Base-by-base conservation (phyloP, 2,329 filamentous ascomycete genomes). In the Phaeosphaeriaceae sp. region DNA sequence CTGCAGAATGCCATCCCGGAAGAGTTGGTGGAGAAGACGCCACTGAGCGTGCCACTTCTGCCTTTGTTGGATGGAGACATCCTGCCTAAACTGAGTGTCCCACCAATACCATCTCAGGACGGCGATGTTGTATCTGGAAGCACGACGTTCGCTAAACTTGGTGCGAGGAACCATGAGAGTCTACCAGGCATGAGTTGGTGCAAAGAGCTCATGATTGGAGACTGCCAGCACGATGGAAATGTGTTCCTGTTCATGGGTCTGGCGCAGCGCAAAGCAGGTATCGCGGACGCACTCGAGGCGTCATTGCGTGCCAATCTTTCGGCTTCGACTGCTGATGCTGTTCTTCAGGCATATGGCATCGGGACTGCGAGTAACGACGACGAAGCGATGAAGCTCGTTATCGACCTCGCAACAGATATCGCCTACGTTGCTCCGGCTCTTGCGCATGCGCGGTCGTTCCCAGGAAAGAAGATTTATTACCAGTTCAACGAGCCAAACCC, bases 321-420 rank as follows among this genome's bases (percentile, higher is more conserved):
- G 53, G 64, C 19, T 0, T 25, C 57, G 6, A 51, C 45, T 1
- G 60, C 64, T 9, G 22, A 50, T 15, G 48, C 48, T 7, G 54
- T 79, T 3, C 68, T 82, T 2, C 58, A 70, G 4, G 68, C 69
- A 9, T 84, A 84, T 61, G 61, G 63, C 0, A 74, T 83, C 53
- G 54, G 60, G 5, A 46, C 69, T 22, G 59, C 66, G 6, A 70
- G 71, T 0, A 46, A 72, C 1, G 79, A 83, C 42, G 70, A 76
- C 0, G 69, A 74, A 4, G 80, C 79, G 0, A 74, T 81, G 50
- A 42, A 63, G 2, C 65, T 57, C 1, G 68, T 83, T 21, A 67
- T 83, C 3, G 60, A 77, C 1, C 79, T 81, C 31, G 69, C 71
- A 17, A 80, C 76, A 15, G 82, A 85, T 53, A 75, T 84, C 36